Base-by-base conservation (phyloP, 2,329 filamentous ascomycete species). In the Scedosporium apiospermum region DNA sequence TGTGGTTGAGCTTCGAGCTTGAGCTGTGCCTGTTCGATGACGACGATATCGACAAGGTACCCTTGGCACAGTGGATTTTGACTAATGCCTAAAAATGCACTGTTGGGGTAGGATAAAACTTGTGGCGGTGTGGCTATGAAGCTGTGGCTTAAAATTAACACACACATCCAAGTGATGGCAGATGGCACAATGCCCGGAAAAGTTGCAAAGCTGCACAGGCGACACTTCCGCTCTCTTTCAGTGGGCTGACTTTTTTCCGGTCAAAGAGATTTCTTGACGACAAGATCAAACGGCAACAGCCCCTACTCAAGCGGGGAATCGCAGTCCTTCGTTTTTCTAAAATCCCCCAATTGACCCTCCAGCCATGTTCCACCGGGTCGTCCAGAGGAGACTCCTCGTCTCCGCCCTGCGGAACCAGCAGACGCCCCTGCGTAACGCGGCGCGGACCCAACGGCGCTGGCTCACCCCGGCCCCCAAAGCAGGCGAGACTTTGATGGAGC, bases 401-500 rank as follows among this genome's bases (percentile, higher is more conserved):
- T n/a, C 49, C 30, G 46, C 44, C 26, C 58, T 58, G 14, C 34
- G 57, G 57, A 61, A 60, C 57, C 27, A 3, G 27, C 62, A 55
- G 57, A 57, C 63, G n/a, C 60, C 58, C 58, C 61, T 62, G 23
- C 65, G 62, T 49, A 59, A 42, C 57, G 57, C 58, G 23, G n/a
- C 57, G 41, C 38, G 59, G 53, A 23, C 62, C 14, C 77, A 80
- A 67, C 75, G 82, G 66, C 78, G 80, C 67, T 77, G 75, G 66
- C 71, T 83, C 63, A 77, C 83, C 62, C 76, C 82, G 10, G 80
- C 85, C 26, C 85, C 85, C 4, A 82, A 79, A 68, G 75, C 76
- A 14, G 84, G 84, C 65, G 82, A 85, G 27, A 86, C 86, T 61
- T 74, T 89, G 67, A 83, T 89, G 81, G 81, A 85, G 70, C 80